Percentiles rank a stretch among this genome's conserved stretches.
phyloP scores from a whole-genome alignment of 345 rosid genomes.

The Eucalyptus tenuipes region DNA sequence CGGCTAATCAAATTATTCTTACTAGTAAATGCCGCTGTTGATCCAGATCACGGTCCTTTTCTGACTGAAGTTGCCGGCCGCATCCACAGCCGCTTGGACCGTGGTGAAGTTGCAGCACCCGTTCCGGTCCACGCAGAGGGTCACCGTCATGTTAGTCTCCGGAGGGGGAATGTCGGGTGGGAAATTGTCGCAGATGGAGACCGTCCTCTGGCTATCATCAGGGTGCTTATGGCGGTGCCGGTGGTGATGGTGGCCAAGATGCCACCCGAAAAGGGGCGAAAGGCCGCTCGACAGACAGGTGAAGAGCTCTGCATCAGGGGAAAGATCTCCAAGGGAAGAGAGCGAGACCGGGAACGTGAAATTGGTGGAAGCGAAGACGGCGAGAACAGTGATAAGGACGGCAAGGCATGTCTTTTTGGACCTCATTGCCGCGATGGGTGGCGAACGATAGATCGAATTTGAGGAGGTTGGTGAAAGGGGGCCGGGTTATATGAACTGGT shows the following conservation, averaged over 20 bases:
- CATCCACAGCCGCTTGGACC: conserved; percentile 72
- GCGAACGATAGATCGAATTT: neutral
- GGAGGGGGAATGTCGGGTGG: conserved; percentile 54
- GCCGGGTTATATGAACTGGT: neutral
- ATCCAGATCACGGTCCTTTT: conserved; percentile 67
- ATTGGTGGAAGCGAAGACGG: conserved; percentile 18
- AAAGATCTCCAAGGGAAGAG: neutral
- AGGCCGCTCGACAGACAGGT: neutral
- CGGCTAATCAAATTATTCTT: neutral
- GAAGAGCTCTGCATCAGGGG: neutral
- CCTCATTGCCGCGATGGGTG: conserved; percentile 6
- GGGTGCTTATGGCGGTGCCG: conserved; percentile 1
- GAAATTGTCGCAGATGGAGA: conserved; percentile 59
- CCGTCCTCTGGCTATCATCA: conserved; percentile 1
- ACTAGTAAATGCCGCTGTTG: conserved; percentile 82
- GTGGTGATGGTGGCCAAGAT: neutral
- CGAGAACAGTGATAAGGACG: conserved; percentile 22
- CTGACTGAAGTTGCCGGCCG: conserved; percentile 36
- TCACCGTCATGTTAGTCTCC: conserved; percentile 51
- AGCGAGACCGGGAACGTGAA: conserved; percentile 2
- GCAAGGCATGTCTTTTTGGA: conserved; percentile 11
- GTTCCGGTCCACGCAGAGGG: conserved; percentile 59
- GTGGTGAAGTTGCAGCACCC: conserved; percentile 88
- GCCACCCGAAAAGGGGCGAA: neutral
- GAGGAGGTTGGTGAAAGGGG: neutral